Evolutionary conservation across 2,329 filamentous ascomycete species (phyloP), one percentile per base, ranked within the genome.

Genomic region (Diplodia corticola): DNA sequence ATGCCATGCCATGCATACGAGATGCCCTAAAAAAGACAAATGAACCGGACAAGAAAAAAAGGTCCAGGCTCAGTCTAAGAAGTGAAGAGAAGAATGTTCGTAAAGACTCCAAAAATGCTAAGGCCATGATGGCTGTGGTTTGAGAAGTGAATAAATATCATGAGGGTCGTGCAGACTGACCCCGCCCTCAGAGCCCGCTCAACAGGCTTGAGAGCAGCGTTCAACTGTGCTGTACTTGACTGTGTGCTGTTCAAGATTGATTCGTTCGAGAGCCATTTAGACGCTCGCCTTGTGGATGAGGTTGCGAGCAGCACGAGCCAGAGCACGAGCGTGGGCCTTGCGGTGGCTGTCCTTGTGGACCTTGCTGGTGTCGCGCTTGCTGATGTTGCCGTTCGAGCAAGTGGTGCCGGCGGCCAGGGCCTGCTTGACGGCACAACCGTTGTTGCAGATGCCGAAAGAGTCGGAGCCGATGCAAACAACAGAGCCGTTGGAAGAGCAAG

Each of bases 391-490:
- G 53, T 75, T 72, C 10, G 73, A 69, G 73, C 81, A 83, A 6
- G 70, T 69, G 54, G 78, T 82, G 44, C 81, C 81, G 22, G 73
- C 70, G 10, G 81, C 76, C 30, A 82, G 74, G 37, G 73, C 69
- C 68, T 79, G 77, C 6, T 77, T 69, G 40, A 81, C 73, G 5
- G 79, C 80, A 66, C 73, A 80, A 53, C 77, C 75, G 61, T 75
- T 72, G 73, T 82, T 75, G 77, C 80, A 83, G 40, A 82, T 73
- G 35, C 80, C 81, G 65, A 80, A 83, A 28, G 78, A 73, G 46
- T 69, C 73, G 57, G 65, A 69, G 60, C 79, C 79, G 40, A 81
- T 79, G 74, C 81, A 83, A 65, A 82, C 73, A 53, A 83, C 70
- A 28, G 71, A 73, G 22, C 80, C 80, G 9, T 80, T 75, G 44